Percentiles rank a stretch among this genome's conserved stretches.
These are phyloP conservation scores for Stagonosporopsis rhizophila DNA, from an alignment of 2,329 filamentous ascomycete genomes.

Conservation along the genomic window DNA sequence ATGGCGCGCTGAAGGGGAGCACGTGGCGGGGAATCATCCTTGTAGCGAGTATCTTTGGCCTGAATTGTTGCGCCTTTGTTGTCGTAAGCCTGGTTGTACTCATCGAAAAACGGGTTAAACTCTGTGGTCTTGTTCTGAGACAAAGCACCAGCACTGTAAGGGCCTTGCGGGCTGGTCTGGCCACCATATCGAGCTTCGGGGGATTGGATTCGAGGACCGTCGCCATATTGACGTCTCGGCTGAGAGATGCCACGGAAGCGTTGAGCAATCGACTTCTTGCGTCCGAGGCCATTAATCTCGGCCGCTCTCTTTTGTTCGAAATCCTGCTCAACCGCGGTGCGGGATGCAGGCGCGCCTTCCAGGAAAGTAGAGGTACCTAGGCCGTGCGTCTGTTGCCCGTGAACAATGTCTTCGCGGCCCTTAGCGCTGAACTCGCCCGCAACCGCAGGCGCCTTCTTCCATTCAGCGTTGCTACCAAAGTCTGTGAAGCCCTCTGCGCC, in stretches of 20 bases:
- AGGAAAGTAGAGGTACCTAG: slow-evolving; percentile 95
- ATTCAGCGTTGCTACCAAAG: slow-evolving; percentile 60
- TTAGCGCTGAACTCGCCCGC: slow-evolving; percentile 49
- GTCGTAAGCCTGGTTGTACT: slow-evolving; percentile 74
- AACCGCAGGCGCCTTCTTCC: slow-evolving; percentile 45
- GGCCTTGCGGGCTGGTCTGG: slow-evolving; percentile 36
- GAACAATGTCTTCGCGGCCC: slow-evolving; percentile 68
- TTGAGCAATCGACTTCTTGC: slow-evolving; percentile 95
- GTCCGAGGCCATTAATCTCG: slow-evolving; percentile 65
- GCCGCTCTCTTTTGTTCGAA: slow-evolving; percentile 64
- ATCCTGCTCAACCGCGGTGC: slow-evolving; percentile 76
- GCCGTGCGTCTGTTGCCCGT: slow-evolving; percentile 83
- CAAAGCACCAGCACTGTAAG: slow-evolving; percentile 51
- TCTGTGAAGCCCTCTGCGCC: slow-evolving; percentile 88
- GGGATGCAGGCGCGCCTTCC: slow-evolving; percentile 88
- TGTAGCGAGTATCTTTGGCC: slow-evolving; percentile 51
- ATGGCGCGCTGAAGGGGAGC: slow-evolving; percentile 41
- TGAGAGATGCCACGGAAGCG: slow-evolving; percentile 85
- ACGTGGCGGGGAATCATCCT: slow-evolving; percentile 40
- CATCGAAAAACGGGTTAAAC: slow-evolving; percentile 79
- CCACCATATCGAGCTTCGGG: slow-evolving; percentile 63
- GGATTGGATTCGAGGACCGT: slow-evolving; percentile 48
- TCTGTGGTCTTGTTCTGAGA: slow-evolving; percentile 49
- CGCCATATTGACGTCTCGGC: slow-evolving; percentile 66
- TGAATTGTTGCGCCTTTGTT: slow-evolving; percentile 67